Evolutionary conservation across 192 early-diverging fungal genomes (phyloP).

Genomic region (Backusella morwellensis): DNA sequence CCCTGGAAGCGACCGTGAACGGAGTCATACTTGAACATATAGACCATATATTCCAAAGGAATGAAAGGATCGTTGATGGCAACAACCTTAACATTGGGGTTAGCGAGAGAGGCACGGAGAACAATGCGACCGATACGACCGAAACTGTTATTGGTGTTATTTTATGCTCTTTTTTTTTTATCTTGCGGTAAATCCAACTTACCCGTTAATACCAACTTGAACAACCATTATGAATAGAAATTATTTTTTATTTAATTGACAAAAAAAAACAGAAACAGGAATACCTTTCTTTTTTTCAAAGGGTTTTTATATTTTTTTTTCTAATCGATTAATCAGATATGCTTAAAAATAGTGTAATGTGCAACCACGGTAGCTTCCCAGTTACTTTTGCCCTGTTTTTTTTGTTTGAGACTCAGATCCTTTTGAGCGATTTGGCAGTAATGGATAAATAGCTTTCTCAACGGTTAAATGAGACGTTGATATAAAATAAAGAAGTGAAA

Average conservation of each 20-base stretch:
- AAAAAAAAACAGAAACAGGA: background rate
- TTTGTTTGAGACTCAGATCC: background rate
- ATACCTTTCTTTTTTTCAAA: background rate
- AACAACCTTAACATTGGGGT: slow-evolving; percentile 77
- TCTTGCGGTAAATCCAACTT: background rate
- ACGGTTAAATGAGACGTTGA: too few species aligned
- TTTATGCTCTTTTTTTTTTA: background rate
- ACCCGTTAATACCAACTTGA: slow-evolving; percentile 20
- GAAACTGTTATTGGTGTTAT: slow-evolving; percentile 54
- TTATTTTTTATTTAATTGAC: background rate
- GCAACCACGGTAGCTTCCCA: background rate
- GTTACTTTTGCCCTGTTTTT: background rate
- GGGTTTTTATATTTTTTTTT: background rate
- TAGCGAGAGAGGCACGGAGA: slow-evolving; percentile 80
- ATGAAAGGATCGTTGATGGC: slow-evolving; percentile 98
- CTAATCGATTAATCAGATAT: slow-evolving; percentile 4
- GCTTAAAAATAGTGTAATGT: slow-evolving; percentile 1
- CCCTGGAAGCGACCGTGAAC: slow-evolving; percentile 70
- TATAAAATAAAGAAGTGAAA: too few species aligned
- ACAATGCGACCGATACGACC: slow-evolving; percentile 99
- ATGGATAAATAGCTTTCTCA: background rate
- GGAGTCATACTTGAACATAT: slow-evolving; percentile 49
- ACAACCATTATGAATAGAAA: slow-evolving; percentile 11
- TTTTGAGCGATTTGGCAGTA: background rate
- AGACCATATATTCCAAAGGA: slow-evolving; percentile 95